Evolutionary conservation across 2,329 filamentous ascomycete species (phyloP), one percentile per base, ranked within the genome.

Genomic region (Arthrobotrys entomopaga): DNA sequence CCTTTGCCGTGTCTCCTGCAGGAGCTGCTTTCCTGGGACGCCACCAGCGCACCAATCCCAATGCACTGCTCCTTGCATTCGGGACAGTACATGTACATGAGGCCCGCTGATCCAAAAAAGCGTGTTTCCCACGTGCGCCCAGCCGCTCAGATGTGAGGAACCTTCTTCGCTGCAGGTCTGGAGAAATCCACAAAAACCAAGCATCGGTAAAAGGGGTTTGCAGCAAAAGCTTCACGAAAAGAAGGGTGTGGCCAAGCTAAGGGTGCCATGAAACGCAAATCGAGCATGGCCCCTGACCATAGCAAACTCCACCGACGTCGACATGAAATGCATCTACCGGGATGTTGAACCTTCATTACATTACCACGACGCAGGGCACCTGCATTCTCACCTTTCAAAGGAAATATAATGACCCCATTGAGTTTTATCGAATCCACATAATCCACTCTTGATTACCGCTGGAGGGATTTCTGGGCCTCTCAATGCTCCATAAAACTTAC

Each of bases 51-150:
- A 11, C 20, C 42, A 46, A 16, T 26, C 38, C 40, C n/a, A 40
- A 56, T 46, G 8, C 42, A 46, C 42, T 1, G 29, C 29, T n/a
- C 50, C 42, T 42, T 71, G 60, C 67, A 73, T n/a, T 13, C 26
- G 24, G 20, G 57, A 65, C 67, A 71, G 3, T 29, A 3, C 26
- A 50, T 3, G n/a, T n/a, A n/a, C 59, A 50, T 3, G 48, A 54
- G 59, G 61, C 42, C 59, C 58, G 67, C 63, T 73, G 69, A 73
- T 66, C 61, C 29, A 61, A 73, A 65, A n/a, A 73, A 73, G 69
- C 69, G 56, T 73, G 69, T 66, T 66, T 73, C 48, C 69, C 69
- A 73, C 69, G 69, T 73, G 69, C 69, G 69, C 61, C 69, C 56
- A 66, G 56, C 48, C 65, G 38, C 56, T 46, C 24, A 29, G 58